A percentile compares a stretch with the other conserved stretches of the same genome.
Conservation (phyloP, 768 basidiomycete species). For the Daedaleopsis nitida region DNA sequence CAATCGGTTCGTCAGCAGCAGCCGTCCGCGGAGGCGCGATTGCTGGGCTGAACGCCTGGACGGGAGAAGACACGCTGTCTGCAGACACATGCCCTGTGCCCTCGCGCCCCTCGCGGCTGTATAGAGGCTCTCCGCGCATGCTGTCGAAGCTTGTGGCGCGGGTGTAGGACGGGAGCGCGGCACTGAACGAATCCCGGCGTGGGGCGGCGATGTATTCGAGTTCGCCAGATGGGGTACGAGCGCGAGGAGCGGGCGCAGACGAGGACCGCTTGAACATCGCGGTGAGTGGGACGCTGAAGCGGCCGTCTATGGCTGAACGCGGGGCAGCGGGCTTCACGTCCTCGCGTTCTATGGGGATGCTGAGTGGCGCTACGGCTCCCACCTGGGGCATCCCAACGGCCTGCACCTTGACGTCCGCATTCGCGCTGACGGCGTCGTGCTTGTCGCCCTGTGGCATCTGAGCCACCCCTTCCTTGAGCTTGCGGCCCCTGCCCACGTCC, state of each 20-base stretch:
- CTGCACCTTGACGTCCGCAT: slow-evolving; percentile 12
- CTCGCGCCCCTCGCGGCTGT: background rate
- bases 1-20: slow-evolving; percentile 3
- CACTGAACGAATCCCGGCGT: slow-evolving; percentile 20
- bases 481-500: slow-evolving; percentile 20
- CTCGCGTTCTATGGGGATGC: background rate
- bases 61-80: slow-evolving; percentile 4
- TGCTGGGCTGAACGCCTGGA: slow-evolving; percentile 3
- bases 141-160: slow-evolving; percentile 13
- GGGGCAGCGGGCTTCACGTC: slow-evolving; percentile 7
- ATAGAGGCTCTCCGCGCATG: background rate
- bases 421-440: background rate
- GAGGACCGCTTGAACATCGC: slow-evolving; percentile 68
- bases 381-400: slow-evolving; percentile 6
- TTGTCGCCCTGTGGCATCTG: slow-evolving; percentile 15
- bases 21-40: slow-evolving; percentile 5
- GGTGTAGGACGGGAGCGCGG: slow-evolving; percentile 7
- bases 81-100: background rate
- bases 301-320: slow-evolving; percentile 21
- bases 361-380: background rate
- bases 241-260: slow-evolving; percentile 50
- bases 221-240: slow-evolving; percentile 12
- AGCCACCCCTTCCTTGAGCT: slow-evolving; percentile 30
- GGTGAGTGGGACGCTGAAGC: slow-evolving; percentile 55
- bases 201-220: slow-evolving; percentile 8